Evolutionary conservation across 345 rosid species (phyloP), one percentile per base, ranked within the genome.

Genomic region (Hevea brasiliensis): DNA sequence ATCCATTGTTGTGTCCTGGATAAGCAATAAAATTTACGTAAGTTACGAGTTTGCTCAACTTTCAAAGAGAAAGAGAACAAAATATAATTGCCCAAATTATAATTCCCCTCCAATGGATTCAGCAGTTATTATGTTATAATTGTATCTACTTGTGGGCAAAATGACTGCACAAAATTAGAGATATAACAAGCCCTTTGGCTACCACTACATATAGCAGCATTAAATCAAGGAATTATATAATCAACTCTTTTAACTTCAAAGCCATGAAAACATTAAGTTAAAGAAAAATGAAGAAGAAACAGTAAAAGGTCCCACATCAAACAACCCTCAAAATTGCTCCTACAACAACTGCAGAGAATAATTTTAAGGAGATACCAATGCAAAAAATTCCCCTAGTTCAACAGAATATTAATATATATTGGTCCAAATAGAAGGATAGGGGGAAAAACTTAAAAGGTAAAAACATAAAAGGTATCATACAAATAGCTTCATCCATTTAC

Each of bases 1-100:
- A 59, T 89, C 89, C 84, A 86, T 89, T 32, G 98, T 98, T 35
- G 85, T 86, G 61, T 87, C 89, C 99, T 95, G 83, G 77, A 47
- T 8, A 29, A 32, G 42, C 32, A 55, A 10, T 12, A n/a, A 21
- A 55, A 42, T 3, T 8, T 44, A 61, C 7, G n/a, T 27, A 2
- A 48, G 23, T 6, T 0, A 48, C 37, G 40, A 29, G 26, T 41
- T 14, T 29, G 37, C 32, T 29, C 1, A 11, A 12, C 14, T 53
- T 40, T 44, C 17, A 24, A 42, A 61, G 7, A 48, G 55, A 15
- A 13, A 48, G 13, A 44, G 1, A 11, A 1, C 37, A 12, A 27
- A 13, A n/a, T 47, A 57, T 23, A 15, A n/a, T n/a, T n/a, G n/a
- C 17, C 8, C 8, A 21, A 48, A 37, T 1, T 26, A 10, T 40